Percentiles rank a stretch among this genome's conserved stretches.
Conservation (phyloP, 768 basidiomycete species). For the Psilocybe sp. region DNA sequence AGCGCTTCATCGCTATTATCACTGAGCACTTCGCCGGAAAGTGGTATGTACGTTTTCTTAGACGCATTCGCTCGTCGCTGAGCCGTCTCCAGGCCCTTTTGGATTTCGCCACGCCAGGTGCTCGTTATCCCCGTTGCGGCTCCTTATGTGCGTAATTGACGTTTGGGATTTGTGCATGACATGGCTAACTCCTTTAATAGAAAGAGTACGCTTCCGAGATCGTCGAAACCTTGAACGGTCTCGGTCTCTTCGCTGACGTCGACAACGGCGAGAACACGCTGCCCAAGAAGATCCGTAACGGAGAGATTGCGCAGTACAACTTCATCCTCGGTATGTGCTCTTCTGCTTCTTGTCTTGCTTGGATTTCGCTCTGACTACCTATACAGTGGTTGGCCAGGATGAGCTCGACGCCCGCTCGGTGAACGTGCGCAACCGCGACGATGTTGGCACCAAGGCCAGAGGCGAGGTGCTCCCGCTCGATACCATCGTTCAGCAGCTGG, state of each 20-base stretch:
- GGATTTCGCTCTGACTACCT: slow-evolving; percentile 4
- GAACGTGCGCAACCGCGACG: slow-evolving; percentile 94
- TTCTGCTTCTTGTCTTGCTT: neutral
- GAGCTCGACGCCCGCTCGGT: slow-evolving; percentile 86
- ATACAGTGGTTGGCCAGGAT: slow-evolving; percentile 88
- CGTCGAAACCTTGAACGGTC: slow-evolving; percentile 56
- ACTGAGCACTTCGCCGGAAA: slow-evolving; percentile 98
- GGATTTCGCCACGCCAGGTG: slow-evolving; percentile 96
- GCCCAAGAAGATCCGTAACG: slow-evolving; percentile 96
- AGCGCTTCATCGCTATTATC: slow-evolving; percentile 95
- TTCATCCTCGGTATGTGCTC: slow-evolving; percentile 82
- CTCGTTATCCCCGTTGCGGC: slow-evolving; percentile 91
- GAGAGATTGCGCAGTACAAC: slow-evolving; percentile 96
- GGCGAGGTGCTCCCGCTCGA: slow-evolving; percentile 74
- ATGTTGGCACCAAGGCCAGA: slow-evolving; percentile 81
- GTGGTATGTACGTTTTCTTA: slow-evolving; percentile 55
- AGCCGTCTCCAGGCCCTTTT: slow-evolving; percentile 77
- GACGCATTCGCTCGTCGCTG: neutral
- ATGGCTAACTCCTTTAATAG: slow-evolving; percentile 35
- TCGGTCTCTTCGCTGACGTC: slow-evolving; percentile 86
- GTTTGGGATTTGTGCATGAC: neutral
- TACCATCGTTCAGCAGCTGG: slow-evolving; percentile 65
- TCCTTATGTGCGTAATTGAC: slow-evolving; percentile 65
- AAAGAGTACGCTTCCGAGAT: slow-evolving; percentile 90
- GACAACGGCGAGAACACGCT: slow-evolving; percentile 92